A percentile compares a stretch with the other conserved stretches of the same genome.
These are phyloP conservation scores for Oidium heveae DNA, from an alignment of 2,329 filamentous ascomycete genomes.

Conservation along the genomic window DNA sequence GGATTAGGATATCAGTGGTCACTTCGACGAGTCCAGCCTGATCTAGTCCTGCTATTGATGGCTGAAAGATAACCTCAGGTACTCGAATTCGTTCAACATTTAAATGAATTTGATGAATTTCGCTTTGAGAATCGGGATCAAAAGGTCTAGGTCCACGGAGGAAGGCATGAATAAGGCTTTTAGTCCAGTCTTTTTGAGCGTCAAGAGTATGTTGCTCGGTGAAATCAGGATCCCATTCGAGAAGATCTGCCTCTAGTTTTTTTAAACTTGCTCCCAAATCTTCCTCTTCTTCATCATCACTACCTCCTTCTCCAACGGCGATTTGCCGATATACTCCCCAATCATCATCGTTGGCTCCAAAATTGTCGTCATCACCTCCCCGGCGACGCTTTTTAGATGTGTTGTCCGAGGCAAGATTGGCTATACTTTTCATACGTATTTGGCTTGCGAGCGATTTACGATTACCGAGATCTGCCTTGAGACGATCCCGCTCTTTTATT, in stretches of 20 bases:
- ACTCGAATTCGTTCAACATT: slow-evolving; percentile 93
- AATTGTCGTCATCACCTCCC: slow-evolving; percentile 82
- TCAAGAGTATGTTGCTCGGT: slow-evolving; percentile 80
- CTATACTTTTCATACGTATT: slow-evolving; percentile 95
- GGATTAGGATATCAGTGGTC: slow-evolving; percentile 64
- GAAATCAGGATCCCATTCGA: slow-evolving; percentile 69
- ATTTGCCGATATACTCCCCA: slow-evolving; percentile 95
- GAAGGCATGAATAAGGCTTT: slow-evolving; percentile 74
- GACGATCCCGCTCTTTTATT: slow-evolving; percentile 79
- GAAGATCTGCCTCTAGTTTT: slow-evolving; percentile 56
- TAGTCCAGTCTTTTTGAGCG: slow-evolving; percentile 87
- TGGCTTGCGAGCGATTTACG: slow-evolving; percentile 89
- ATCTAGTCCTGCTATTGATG: slow-evolving; percentile 72
- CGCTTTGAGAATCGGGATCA: slow-evolving; percentile 50
- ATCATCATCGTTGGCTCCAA: slow-evolving; percentile 90
- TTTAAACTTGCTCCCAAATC: slow-evolving; percentile 54
- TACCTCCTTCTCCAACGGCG: slow-evolving; percentile 46
- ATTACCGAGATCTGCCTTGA: slow-evolving; percentile 87
- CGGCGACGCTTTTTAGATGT: slow-evolving; percentile 64
- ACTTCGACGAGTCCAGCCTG: slow-evolving; percentile 89
- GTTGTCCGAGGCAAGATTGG: slow-evolving; percentile 77
- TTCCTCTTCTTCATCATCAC: slow-evolving; percentile 79
- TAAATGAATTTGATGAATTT: slow-evolving; percentile 74
- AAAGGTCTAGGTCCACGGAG: slow-evolving; percentile 69
- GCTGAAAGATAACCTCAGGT: slow-evolving; percentile 81